Evolutionary conservation across 306 rosid species (phyloP), one percentile per base, ranked within the genome.

Genomic region (Acacia confusa): DNA sequence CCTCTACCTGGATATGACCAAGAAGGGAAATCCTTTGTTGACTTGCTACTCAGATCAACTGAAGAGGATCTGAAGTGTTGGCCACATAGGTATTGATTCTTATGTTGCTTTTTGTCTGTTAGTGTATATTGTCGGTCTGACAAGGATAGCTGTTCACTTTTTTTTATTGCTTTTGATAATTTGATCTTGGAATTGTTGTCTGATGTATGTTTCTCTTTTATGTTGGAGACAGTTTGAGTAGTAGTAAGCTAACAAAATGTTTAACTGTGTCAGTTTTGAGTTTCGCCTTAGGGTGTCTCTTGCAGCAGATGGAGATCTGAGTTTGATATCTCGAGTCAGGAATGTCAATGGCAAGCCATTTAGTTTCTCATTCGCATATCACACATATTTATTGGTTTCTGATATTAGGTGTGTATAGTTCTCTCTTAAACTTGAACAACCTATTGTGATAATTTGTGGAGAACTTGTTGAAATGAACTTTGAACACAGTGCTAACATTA

Each of bases 321-420:
- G 41, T 44, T 70, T 95, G 88, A 89, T 86, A 86, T 95, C 97
- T 1, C 88, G 97, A 73, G 75, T 93, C 70, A 84, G 97, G 89
- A 95, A 95, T 77, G 76, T 95, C 77, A 86, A 95, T 68, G 93
- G 96, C 81, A 95, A 90, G 86, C 92, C 95, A 7, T 92, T 95
- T 78, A 87, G 89, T 84, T 95, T 95, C 90, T 93, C 97, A 24
- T 95, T 95, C 34, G 97, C 94, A 32, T 89, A 90, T 85, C 99
- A 93, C 86, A 91, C 99, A 4, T 89, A 93, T 78, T 81, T 95
- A n/a, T 43, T 84, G 82, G 97, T 95, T 78, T 95, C 97, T 58
- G 97, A 95, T 82, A 95, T 95, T 77, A 93, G 97, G 99, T 95
- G 90, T 50, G 82, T 32, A 70, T 60, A 67, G 63, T 78, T 80